Base-by-base conservation (phyloP, 2,329 filamentous ascomycete species). In the Fusarium nelsonii region DNA sequence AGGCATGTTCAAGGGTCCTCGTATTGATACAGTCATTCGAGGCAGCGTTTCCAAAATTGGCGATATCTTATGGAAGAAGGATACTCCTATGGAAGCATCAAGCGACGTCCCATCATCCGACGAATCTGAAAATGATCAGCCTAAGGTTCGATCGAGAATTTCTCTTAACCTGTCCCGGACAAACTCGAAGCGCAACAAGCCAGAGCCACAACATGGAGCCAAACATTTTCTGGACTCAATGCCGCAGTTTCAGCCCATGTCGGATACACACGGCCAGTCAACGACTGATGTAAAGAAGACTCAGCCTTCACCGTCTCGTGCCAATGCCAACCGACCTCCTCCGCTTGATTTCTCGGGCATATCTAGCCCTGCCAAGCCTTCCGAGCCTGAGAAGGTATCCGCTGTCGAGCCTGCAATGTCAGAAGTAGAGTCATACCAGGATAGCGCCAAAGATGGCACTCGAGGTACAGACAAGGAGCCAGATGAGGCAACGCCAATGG, bases 1-100 rank as follows among this genome's bases (percentile, higher is more conserved):
- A 41, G 89, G 91, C 8, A 90, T 97, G 48, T 91, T 97, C 79
- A 95, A 93, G 79, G 90, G 90, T 4, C 87, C 89, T 50, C 85
- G 91, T 57, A 89, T 95, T 66, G 92, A 93, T 64, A 91, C 88
- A 32, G 85, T 93, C 32, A 87, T 97, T 44, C 84, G 86, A 28
- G 87, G 83, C 8, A 80, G 87, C 26, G 85, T 88, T 8, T 87
- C 85, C 28, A 87, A 84, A 70, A 77, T 89, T 15, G 83, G 85
- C 32, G 87, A 88, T 51, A 80, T 89, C 53, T 69, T 89, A 23
- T 88, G 87, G 85, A 84, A 83, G 68, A 87, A 83, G 63, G 86
- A 88, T 11, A 76, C 68, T 6, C 64, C 72, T 4, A 72, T 71
- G 12, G 79, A 80, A 8, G 72, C 74, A 4, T 70, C 78, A 10